Evolutionary conservation across 352 stramenopile genomes (phyloP).

Genomic region (Pythium biforme): DNA sequence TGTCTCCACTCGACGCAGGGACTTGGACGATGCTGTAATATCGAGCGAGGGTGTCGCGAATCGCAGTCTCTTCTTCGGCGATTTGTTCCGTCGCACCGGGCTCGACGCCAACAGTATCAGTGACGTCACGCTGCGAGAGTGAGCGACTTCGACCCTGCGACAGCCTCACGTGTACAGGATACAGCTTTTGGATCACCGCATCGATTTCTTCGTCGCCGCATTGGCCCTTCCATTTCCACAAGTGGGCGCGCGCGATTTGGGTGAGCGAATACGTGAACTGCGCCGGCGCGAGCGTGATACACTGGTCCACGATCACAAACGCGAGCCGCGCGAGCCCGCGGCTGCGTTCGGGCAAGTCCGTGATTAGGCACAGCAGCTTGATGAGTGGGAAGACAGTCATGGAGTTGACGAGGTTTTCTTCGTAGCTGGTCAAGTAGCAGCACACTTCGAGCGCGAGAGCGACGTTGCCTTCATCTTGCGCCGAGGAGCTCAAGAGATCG

Average conservation of each 20-base stretch:
- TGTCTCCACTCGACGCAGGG: not conserved
- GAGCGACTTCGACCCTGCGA: not conserved
- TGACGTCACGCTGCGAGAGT: not conserved
- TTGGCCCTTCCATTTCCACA: constrained; percentile 26
- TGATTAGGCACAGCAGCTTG: constrained; percentile 34
- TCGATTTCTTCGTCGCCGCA: constrained; percentile 27
- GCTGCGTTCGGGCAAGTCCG: constrained; percentile 11
- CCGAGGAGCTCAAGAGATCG: constrained; percentile 33
- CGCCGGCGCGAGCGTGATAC: constrained; percentile 22
- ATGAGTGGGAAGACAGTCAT: constrained; percentile 22
- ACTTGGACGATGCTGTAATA: not conserved
- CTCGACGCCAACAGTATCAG: not conserved
- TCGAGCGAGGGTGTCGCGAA: not conserved
- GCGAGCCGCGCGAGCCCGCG: constrained; percentile 22
- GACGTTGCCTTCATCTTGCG: constrained; percentile 28
- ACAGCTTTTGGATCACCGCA: constrained; percentile 30
- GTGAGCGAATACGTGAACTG: constrained; percentile 29
- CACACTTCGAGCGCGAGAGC: constrained; percentile 36
- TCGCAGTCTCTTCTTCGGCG: not conserved
- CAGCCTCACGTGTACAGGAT: constrained; percentile 10
- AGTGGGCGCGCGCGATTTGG: constrained; percentile 31
- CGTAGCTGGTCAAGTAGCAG: constrained; percentile 37
- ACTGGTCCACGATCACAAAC: constrained; percentile 40
- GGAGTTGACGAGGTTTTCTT: constrained; percentile 24
- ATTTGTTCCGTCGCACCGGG: not conserved